Evolutionary conservation across 192 early-diverging fungal species (phyloP).

Genomic region (Chytriomyces hyalinus): DNA sequence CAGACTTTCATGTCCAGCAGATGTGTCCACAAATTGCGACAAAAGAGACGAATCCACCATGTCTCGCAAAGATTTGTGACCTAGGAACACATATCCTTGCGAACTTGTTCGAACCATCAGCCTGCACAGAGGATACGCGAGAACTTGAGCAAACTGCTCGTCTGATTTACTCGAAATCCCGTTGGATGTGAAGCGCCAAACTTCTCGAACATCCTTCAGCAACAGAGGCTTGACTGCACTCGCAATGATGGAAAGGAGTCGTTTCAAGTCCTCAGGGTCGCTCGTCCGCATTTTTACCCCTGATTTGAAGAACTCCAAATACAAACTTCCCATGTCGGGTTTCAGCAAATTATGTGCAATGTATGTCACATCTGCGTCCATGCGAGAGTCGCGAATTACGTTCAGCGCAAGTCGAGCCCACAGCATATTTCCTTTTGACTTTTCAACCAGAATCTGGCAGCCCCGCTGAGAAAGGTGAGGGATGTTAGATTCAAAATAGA

Average conservation of each 20-base stretch:
- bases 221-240: background rate
- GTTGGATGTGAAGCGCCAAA: background rate
- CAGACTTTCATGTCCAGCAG: background rate
- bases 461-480: background rate
- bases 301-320: background rate
- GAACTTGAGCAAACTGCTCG: background rate
- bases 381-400: background rate
- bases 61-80: background rate
- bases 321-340: background rate
- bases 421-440: background rate
- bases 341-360: background rate
- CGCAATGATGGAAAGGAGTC: background rate
- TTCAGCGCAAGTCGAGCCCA: background rate
- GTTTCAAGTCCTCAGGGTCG: background rate
- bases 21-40: background rate
- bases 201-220: background rate
- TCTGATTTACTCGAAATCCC: background rate
- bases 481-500: background rate
- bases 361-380: slow-evolving; percentile 6
- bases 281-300: background rate
- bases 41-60: background rate
- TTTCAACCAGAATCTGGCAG: background rate
- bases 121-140: background rate
- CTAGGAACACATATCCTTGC: background rate
- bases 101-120: background rate